Conservation (phyloP, 2,329 filamentous ascomycete species). For the Aspergillus ibericus region DNA sequence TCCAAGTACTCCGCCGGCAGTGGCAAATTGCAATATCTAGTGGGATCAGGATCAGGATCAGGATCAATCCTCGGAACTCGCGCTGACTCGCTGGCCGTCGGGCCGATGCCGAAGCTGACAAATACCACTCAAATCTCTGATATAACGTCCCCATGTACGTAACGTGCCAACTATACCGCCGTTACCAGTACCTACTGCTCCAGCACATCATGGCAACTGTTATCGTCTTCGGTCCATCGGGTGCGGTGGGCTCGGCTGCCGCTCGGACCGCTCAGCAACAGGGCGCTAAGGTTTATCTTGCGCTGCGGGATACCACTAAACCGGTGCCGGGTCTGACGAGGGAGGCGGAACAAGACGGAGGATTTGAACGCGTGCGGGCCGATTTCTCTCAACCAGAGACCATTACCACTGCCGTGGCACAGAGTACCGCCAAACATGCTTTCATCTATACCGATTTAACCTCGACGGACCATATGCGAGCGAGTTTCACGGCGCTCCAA, state of each 20-base stretch:
- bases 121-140: no score
- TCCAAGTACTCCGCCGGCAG: no score
- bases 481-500: slow-evolving; percentile 46
- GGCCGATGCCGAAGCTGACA: no score
- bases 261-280: slow-evolving; percentile 42
- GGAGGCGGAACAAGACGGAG: slow-evolving; percentile 29
- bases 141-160: no score
- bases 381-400: slow-evolving; percentile 48
- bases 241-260: slow-evolving; percentile 44
- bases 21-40: no score
- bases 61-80: no score
- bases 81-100: no score
- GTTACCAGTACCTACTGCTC: no score
- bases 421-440: slow-evolving; percentile 46
- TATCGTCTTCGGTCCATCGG: slow-evolving; percentile 55
- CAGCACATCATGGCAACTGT: slow-evolving; percentile 18
- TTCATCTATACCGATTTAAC: slow-evolving; percentile 48
- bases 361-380: slow-evolving; percentile 43
- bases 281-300: slow-evolving; percentile 49
- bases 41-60: no score
- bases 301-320: slow-evolving; percentile 50
- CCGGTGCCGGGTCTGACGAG: slow-evolving; percentile 37
- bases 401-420: slow-evolving; percentile 40
- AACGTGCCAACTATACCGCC: no score
- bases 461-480: slow-evolving; percentile 42